Evolutionary conservation across 108 stramenopile genomes (phyloP).

Genomic region (Stephanodiscus triporus): DNA sequence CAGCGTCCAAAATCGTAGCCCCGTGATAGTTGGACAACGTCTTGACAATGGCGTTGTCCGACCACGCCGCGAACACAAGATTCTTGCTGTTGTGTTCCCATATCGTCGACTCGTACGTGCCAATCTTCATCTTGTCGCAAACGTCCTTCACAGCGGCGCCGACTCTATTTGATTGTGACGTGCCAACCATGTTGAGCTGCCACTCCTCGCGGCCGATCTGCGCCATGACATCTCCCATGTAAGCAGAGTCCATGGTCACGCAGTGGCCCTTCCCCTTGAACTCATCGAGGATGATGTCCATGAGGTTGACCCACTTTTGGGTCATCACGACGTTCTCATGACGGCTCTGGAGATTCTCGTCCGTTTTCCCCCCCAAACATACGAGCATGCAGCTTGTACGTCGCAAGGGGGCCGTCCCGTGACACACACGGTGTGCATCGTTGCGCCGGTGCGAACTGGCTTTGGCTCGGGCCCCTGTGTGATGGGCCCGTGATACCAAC

Average conservation of each 20-base stretch:
- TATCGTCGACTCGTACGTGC: not conserved
- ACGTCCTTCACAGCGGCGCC: not conserved
- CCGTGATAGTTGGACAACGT: not conserved
- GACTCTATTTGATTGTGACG: not conserved
- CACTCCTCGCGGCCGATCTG: constrained; percentile 19
- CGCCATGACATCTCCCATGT: constrained; percentile 23
- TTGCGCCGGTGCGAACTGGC: constrained; percentile 24
- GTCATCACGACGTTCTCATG: not conserved
- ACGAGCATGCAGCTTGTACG: constrained; percentile 24
- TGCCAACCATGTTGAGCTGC: constrained; percentile 20
- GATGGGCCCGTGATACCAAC: constrained; percentile 13
- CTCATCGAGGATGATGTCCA: not conserved
- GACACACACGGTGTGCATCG: constrained; percentile 16
- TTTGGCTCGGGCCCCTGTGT: constrained; percentile 23
- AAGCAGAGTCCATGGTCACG: constrained; percentile 21
- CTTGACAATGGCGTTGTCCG: not conserved
- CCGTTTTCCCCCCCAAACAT: constrained; percentile 16
- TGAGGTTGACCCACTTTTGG: constrained; percentile 29
- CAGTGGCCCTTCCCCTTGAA: constrained; percentile 20
- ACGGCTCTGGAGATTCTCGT: not conserved
- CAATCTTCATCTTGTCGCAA: not conserved
- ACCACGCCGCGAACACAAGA: not conserved
- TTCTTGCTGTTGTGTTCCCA: constrained; percentile 7
- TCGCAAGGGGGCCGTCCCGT: constrained; percentile 5
- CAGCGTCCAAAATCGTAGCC: not conserved